Percentiles rank a stretch among this genome's conserved stretches.
Evolutionary conservation across 2,329 filamentous ascomycete genomes (phyloP).

Genomic region (Scytalidium lignicola): DNA sequence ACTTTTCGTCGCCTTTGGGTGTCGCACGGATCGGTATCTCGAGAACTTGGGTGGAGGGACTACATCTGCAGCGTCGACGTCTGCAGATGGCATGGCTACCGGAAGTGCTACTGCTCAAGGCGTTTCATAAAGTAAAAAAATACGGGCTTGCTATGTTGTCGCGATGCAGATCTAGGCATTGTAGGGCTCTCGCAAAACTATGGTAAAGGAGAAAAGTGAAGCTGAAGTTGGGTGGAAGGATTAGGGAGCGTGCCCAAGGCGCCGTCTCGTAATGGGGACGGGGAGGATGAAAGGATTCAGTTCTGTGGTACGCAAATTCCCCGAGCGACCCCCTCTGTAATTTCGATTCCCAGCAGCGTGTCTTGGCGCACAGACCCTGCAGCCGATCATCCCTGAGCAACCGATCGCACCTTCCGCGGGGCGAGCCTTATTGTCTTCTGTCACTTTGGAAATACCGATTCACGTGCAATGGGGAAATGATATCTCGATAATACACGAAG

Average conservation of each 20-base stretch:
- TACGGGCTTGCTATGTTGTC: neutral
- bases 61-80: constrained; percentile 1
- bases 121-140: neutral
- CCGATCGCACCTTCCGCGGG: neutral
- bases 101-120: neutral
- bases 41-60: constrained; percentile 41
- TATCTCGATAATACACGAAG: too few relatives aligned
- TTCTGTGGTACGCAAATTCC: neutral
- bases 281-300: neutral
- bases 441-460: neutral
- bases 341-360: neutral
- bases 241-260: neutral
- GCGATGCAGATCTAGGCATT: neutral
- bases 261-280: neutral
- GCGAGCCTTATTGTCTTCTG: neutral
- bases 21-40: constrained; percentile 53
- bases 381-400: neutral
- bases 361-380: neutral
- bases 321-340: neutral
- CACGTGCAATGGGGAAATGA: too few relatives aligned
- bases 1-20: constrained; percentile 18
- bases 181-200: neutral
- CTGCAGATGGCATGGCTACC: constrained; percentile 1
- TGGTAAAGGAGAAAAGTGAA: neutral
- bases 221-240: neutral